Evolutionary conservation across 176 grass and related monocot genomes (phyloP).

Genomic region (Rhipidocladum racemiflorum): DNA sequence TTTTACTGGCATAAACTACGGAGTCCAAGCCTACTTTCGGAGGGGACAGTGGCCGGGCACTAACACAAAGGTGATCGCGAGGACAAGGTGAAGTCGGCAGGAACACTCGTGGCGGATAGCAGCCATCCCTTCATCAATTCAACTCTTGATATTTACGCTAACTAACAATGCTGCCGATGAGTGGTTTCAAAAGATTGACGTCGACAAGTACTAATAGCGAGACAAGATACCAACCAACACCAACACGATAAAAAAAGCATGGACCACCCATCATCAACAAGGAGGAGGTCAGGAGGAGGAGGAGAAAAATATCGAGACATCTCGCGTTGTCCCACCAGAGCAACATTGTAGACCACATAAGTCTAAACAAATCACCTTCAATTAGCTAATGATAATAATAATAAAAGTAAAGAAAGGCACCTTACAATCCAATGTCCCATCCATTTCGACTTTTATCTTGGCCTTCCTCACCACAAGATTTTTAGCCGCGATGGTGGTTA

Average conservation of each 20-base stretch:
- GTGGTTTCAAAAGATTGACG: conserved; percentile 15
- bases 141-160: neutral
- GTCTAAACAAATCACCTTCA: conserved; percentile 10
- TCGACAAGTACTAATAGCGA: neutral
- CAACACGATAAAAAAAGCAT: neutral
- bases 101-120: neutral
- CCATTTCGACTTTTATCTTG: neutral
- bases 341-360: conserved; percentile 25
- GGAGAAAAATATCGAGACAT: neutral
- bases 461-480: conserved; percentile 7
- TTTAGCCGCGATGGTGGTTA: neutral
- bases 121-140: neutral
- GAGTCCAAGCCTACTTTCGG: neutral
- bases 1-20: neutral
- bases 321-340: neutral
- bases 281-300: fast-evolving
- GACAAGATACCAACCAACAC: neutral
- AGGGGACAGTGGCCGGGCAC: conserved; percentile 4
- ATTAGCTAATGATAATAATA: neutral
- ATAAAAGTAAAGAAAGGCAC: too few species aligned
- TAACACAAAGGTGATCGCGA: neutral
- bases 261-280: neutral
- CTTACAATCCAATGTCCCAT: neutral
- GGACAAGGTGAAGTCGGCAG: neutral
- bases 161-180: neutral